Percentiles rank a stretch among this genome's conserved stretches.
phyloP scores from a whole-genome alignment of 176 grass and related monocot species.

The Oryza meyeriana region DNA sequence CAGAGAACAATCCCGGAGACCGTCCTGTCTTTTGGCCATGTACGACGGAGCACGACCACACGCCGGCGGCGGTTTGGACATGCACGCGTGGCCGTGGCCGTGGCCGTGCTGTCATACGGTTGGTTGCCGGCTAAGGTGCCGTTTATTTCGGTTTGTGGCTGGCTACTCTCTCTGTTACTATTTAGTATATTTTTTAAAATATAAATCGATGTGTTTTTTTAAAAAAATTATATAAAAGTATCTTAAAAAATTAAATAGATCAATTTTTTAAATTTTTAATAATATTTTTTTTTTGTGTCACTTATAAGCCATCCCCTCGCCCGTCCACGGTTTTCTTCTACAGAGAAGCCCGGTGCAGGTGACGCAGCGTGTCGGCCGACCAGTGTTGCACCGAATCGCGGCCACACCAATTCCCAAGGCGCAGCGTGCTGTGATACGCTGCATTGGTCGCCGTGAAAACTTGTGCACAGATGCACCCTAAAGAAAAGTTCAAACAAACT shows the following conservation, averaged over 20 bases:
- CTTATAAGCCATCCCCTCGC: no score
- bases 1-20: background rate
- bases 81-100: background rate
- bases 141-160: no score
- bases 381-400: background rate
- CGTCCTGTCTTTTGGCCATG: background rate
- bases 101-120: background rate
- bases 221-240: no score
- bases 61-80: background rate
- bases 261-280: no score
- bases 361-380: background rate
- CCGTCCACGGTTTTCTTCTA: slow-evolving; percentile 10
- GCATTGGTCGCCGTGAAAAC: background rate
- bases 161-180: no score
- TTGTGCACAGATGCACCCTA: background rate
- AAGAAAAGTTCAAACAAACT: background rate
- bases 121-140: background rate
- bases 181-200: no score
- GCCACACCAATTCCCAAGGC: background rate
- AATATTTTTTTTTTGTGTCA: no score
- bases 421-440: background rate
- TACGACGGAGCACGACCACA: background rate
- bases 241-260: no score
- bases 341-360: background rate
- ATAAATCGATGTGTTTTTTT: no score